A percentile compares a stretch with the other conserved stretches of the same genome.
phyloP scores from a whole-genome alignment of 257 asterid species.

The Asclepias syriaca region DNA sequence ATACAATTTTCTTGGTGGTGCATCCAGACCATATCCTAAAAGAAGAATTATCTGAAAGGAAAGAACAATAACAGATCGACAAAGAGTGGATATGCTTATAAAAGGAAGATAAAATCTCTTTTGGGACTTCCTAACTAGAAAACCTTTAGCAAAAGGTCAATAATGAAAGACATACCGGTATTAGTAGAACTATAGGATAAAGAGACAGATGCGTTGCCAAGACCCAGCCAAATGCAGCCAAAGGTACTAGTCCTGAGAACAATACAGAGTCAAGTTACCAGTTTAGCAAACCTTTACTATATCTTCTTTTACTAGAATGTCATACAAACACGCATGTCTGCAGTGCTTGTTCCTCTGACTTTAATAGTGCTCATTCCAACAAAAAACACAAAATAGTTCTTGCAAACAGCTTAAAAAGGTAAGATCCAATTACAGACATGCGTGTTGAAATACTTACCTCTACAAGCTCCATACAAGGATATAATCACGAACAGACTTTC shows the following conservation, averaged over 20 bases:
- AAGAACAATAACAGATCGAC: not conserved
- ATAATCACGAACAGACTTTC: conserved; percentile 69
- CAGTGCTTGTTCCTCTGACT: too few species aligned
- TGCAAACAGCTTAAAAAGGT: not conserved
- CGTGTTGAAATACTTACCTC: conserved; percentile 41
- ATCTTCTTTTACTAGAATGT: not conserved
- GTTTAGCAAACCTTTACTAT: not conserved
- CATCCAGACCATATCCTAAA: conserved; percentile 82
- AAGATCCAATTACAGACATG: not conserved
- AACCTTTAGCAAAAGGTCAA: not conserved
- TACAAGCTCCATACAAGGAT: conserved; percentile 85
- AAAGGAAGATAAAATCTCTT: not conserved
- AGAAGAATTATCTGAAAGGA: conserved; percentile 58
- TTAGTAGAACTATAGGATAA: conserved; percentile 62
- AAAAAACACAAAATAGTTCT: not conserved
- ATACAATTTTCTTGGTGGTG: conserved; percentile 72
- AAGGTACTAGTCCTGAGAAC: conserved; percentile 59
- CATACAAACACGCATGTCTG: too few species aligned
- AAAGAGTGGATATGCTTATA: not conserved
- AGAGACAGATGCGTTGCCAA: conserved; percentile 87
- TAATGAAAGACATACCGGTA: conserved; percentile 59
- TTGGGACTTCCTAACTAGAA: not conserved
- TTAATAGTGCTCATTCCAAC: not conserved
- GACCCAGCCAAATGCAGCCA: conserved; percentile 98
- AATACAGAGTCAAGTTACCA: not conserved